Conservation (phyloP, 2,329 filamentous ascomycete species). For the Cercospora sesami region DNA sequence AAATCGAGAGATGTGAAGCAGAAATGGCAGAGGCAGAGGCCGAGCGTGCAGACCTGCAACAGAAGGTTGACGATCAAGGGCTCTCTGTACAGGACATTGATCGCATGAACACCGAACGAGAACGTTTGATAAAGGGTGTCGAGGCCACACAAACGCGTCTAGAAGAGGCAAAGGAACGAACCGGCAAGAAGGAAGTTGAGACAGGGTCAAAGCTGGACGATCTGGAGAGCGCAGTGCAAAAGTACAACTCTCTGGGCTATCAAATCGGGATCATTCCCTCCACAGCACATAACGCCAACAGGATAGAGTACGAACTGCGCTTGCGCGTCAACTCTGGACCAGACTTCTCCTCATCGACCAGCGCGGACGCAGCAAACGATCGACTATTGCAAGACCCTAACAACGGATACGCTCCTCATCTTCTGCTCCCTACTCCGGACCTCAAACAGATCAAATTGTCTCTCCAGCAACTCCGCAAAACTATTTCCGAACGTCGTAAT, state of each 20-base stretch:
- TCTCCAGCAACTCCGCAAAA: conserved; percentile 77
- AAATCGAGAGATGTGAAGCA: conserved; percentile 73
- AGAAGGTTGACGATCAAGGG: conserved; percentile 85
- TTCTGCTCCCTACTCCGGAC: conserved; percentile 86
- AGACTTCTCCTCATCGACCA: conserved; percentile 62
- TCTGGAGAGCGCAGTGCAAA: conserved; percentile 84
- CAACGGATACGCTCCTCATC: conserved; percentile 85
- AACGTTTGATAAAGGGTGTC: conserved; percentile 85
- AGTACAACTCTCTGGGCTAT: conserved; percentile 92
- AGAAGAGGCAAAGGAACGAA: conserved; percentile 80
- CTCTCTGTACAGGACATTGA: conserved; percentile 98
- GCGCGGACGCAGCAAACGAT: conserved; percentile 54
- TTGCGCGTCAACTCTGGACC: conserved; percentile 77
- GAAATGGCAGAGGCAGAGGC: conserved; percentile 79
- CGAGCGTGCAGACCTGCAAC: conserved; percentile 76
- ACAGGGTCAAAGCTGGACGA: conserved; percentile 84
- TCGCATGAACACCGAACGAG: conserved; percentile 94
- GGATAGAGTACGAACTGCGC: conserved; percentile 78
- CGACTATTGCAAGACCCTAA: conserved; percentile 77
- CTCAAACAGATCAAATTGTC: conserved; percentile 80
- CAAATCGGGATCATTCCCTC: conserved; percentile 87
- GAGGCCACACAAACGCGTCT: conserved; percentile 73
- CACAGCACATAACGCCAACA: conserved; percentile 81
- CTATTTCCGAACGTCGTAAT: conserved; percentile 86
- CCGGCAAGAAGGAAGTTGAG: conserved; percentile 84